Conservation (phyloP, 2,329 filamentous ascomycete species). For the Ceratocystis eucalypticola region DNA sequence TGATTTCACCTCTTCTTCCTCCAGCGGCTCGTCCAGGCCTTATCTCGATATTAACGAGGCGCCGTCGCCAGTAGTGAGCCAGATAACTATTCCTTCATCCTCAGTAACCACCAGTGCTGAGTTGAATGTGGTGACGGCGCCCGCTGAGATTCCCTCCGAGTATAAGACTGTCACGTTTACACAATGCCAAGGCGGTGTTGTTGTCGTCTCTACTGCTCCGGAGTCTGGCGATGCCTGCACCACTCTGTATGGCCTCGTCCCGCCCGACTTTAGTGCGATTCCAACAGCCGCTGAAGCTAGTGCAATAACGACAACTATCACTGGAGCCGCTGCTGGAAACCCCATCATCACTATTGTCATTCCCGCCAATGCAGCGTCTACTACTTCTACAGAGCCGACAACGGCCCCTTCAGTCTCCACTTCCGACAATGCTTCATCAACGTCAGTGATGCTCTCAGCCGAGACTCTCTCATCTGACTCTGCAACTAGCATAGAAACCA, state of each 20-base stretch:
- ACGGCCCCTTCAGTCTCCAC: background rate
- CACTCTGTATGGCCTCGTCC: slow-evolving; percentile 14
- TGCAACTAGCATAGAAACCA: background rate
- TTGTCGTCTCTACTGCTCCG: background rate
- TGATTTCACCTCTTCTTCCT: slow-evolving; percentile 2
- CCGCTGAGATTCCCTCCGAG: slow-evolving; percentile 6
- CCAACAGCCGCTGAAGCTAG: slow-evolving; percentile 6
- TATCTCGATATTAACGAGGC: slow-evolving; percentile 14
- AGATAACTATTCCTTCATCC: slow-evolving; percentile 2
- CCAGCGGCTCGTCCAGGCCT: background rate
- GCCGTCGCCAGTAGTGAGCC: background rate
- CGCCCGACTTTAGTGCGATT: slow-evolving; percentile 7
- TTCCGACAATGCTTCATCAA: background rate
- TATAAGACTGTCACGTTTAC: slow-evolving; percentile 17
- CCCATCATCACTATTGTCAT: slow-evolving; percentile 17
- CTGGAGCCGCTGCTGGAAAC: slow-evolving; percentile 7
- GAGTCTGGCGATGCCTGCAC: slow-evolving; percentile 2
- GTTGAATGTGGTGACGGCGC: slow-evolving; percentile 9
- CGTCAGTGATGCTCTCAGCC: background rate
- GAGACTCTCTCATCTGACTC: background rate
- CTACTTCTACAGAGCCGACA: background rate
- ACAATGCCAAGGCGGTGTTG: slow-evolving; percentile 12
- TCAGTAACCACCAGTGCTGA: background rate
- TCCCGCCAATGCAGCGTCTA: background rate
- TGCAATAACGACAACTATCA: slow-evolving; percentile 14